Conservation (phyloP, 2,329 filamentous ascomycete genomes). For the Fragosphaeria purpurea region DNA sequence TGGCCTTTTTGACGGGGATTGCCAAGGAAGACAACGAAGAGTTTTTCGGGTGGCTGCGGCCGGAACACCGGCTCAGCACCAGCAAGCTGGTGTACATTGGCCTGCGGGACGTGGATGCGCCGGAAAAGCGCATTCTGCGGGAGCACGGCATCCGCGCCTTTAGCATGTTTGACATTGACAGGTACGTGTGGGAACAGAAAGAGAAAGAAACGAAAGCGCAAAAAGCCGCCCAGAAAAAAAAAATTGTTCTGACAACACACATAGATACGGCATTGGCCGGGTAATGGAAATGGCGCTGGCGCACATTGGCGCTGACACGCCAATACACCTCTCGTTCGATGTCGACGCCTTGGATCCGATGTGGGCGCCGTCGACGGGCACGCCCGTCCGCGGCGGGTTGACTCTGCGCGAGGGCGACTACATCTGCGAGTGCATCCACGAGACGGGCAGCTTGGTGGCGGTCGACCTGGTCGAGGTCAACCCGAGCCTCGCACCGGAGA, state of each 20-base stretch:
- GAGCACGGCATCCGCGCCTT: constrained; percentile 92
- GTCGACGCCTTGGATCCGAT: constrained; percentile 92
- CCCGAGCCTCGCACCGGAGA: constrained; percentile 54
- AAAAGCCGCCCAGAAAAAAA: too few relatives aligned
- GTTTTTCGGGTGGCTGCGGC: constrained; percentile 80
- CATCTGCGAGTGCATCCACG: constrained; percentile 80
- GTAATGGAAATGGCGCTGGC: constrained; percentile 98
- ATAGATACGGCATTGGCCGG: constrained; percentile 69
- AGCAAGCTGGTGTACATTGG: constrained; percentile 96
- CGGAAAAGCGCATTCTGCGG: constrained; percentile 83
- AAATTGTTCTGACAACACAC: too few relatives aligned
- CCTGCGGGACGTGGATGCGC: constrained; percentile 81
- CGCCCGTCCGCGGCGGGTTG: constrained; percentile 83
- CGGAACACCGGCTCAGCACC: constrained; percentile 58
- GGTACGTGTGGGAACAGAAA: constrained; percentile 23
- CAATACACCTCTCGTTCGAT: constrained; percentile 95
- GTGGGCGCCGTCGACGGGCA: constrained; percentile 94
- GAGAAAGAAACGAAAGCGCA: too few relatives aligned
- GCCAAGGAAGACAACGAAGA: constrained; percentile 66
- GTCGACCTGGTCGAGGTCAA: constrained; percentile 80
- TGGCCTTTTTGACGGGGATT: constrained; percentile 81
- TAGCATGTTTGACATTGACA: constrained; percentile 95
- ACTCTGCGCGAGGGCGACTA: constrained; percentile 94
- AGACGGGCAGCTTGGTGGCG: constrained; percentile 67
- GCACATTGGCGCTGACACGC: constrained; percentile 87